A percentile compares a stretch with the other conserved stretches of the same genome.
Conservation (phyloP, 371 early-diverging fungal species). For the Rhizopus delemar region DNA sequence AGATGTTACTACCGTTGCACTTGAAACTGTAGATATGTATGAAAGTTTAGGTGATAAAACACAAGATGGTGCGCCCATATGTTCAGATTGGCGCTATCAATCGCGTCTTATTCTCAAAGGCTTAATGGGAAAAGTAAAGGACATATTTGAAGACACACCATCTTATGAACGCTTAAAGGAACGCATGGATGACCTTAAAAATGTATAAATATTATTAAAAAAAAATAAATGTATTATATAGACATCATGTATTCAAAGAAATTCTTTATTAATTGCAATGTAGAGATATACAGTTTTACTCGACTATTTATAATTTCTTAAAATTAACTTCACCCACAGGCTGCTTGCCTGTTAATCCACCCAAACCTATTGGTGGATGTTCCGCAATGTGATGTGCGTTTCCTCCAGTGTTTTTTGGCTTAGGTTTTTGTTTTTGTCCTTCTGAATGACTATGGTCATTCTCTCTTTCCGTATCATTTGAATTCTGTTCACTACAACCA, state of each 20-base stretch:
- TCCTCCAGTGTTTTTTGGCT: conserved; percentile 33
- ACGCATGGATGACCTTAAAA: conserved; percentile 58
- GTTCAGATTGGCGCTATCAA: conserved; percentile 89
- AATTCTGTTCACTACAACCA: not conserved
- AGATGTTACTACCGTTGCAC: conserved; percentile 63
- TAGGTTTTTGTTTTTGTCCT: conserved; percentile 1
- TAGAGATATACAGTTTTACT: no score
- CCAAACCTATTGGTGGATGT: conserved; percentile 25
- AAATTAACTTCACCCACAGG: conserved; percentile 39
- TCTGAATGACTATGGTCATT: not conserved
- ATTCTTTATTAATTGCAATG: not conserved
- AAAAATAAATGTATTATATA: no score
- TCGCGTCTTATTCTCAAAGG: conserved; percentile 78
- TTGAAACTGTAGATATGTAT: conserved; percentile 81
- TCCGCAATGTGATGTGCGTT: conserved; percentile 31
- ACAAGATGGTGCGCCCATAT: conserved; percentile 53
- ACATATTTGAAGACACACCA: conserved; percentile 68
- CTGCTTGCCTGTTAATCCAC: conserved; percentile 37
- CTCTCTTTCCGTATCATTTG: not conserved
- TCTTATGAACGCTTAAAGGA: conserved; percentile 64
- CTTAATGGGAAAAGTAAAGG: conserved; percentile 78
- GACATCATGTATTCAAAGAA: not conserved
- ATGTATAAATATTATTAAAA: conserved; percentile 16
- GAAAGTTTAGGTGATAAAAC: conserved; percentile 64
- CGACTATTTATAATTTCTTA: conserved; percentile 16